These are phyloP conservation scores for Tetracladium maxilliforme DNA, from an alignment of 2,329 filamentous ascomycete genomes.

Conservation along the genomic window DNA sequence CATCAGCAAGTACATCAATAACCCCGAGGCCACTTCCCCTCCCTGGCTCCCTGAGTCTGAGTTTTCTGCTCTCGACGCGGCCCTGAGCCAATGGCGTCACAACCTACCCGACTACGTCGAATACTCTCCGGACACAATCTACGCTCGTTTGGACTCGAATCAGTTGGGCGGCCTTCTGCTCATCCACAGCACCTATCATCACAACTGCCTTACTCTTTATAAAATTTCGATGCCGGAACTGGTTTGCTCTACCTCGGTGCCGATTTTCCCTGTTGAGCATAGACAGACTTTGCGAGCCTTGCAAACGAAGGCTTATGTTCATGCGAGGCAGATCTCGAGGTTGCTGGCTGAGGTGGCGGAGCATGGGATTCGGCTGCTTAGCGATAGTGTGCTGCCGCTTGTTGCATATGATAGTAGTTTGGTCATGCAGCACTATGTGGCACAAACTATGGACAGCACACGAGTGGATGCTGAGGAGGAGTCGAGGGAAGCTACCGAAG, in stretches of 20 bases:
- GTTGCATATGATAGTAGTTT: constrained; percentile 31
- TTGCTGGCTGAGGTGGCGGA: constrained; percentile 23
- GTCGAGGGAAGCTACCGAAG: constrained; percentile 1
- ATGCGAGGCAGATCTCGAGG: constrained; percentile 10
- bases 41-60: constrained; percentile 27
- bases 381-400: constrained; percentile 27
- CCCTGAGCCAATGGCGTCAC: constrained; percentile 22
- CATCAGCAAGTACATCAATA: constrained; percentile 1
- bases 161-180: constrained; percentile 27
- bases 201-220: constrained; percentile 28
- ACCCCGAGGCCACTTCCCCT: constrained; percentile 6
- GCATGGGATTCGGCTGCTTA: constrained; percentile 23
- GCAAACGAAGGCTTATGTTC: constrained; percentile 6
- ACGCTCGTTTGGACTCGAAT: constrained; percentile 28
- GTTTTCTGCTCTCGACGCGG: constrained; percentile 23
- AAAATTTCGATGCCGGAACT: constrained; percentile 28
- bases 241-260: constrained; percentile 24
- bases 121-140: constrained; percentile 26
- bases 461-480: constrained; percentile 3
- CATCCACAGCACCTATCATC: constrained; percentile 29
- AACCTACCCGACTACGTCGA: constrained; percentile 27
- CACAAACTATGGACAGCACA: constrained; percentile 20
- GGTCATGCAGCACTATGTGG: constrained; percentile 30
- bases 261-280: constrained; percentile 23
- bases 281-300: constrained; percentile 20